Evolutionary conservation across 2,329 filamentous ascomycete genomes (phyloP).

Genomic region (Venturia oleaginea): DNA sequence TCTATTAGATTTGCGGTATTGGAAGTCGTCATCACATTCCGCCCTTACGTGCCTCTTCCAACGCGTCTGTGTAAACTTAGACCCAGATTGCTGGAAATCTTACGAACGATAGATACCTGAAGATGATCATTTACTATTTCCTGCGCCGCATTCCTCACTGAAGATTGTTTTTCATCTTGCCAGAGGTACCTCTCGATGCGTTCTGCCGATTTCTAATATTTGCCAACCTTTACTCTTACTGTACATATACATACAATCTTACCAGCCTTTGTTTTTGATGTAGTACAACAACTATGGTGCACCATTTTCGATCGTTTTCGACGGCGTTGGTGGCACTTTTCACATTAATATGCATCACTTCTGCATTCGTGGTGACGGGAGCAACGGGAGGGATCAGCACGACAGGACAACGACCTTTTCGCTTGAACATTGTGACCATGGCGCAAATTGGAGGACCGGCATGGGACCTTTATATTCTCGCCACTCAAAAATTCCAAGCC

Average conservation of each 20-base stretch:
- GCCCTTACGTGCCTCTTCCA: not conserved
- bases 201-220: too few relatives aligned
- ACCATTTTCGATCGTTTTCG: not conserved
- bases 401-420: conserved; percentile 6
- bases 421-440: not conserved
- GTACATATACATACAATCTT: not conserved
- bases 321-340: not conserved
- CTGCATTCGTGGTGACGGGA: not conserved
- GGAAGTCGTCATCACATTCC: not conserved
- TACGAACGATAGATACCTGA: not conserved
- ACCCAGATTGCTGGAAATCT: not conserved
- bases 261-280: not conserved
- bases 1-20: too few relatives aligned
- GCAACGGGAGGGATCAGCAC: not conserved
- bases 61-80: not conserved
- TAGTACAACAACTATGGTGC: not conserved
- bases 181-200: too few relatives aligned
- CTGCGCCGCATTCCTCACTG: not conserved
- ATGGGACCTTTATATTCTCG: conserved; percentile 9
- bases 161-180: too few relatives aligned
- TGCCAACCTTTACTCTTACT: too few relatives aligned
- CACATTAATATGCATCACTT: not conserved
- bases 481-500: not conserved
- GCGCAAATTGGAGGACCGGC: conserved; percentile 4
- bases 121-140: not conserved